Evolutionary conservation across 23 red algal genomes (phyloP), one percentile per base, ranked within the genome.

Genomic region (Gracilaria gracilis): DNA sequence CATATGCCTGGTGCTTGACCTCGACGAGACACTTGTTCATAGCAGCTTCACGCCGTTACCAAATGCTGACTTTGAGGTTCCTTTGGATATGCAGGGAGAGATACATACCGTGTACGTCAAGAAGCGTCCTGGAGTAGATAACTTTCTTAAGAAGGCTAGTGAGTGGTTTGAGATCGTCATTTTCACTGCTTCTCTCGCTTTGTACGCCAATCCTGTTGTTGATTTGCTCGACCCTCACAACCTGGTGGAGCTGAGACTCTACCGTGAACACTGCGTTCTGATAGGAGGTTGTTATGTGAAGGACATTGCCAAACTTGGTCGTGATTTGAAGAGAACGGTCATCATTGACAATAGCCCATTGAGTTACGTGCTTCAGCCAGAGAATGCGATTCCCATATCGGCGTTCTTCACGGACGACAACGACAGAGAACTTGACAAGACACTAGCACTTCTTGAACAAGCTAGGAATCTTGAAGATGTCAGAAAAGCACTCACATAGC

Each of bases 11-110:
- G 93, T 99, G 4, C 87, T 99, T 27, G 97, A 99, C 50, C 88
- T 99, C 44, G 97, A 99, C 81, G 97, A 99, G 57, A 99, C 97
- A 47, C 88, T 99, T 37, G 97, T 99, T 13, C 97, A 99, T 64
- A 94, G 75, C 35, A 94, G 94, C 35, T 93, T 93, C 39, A 89
- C 86, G 23, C 83, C 82, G 11, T 69, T 94, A 28, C 61, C 78
- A 24, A 74, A 85, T 47, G 84, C 94, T 13, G 94, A 99, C 82
- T 91, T 94, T 65, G 73, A 84, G 38, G 50, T 99, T 64, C 91
- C 93, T n/a, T 54, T 99, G 32, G 84, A 96, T 57, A 94, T 99
- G 80, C 77, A 88, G 23, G 94, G 94, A n/a, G 85, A 87, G 36
- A 90, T 57, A 3, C 83, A 93, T 32, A 93, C 76, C 24, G 96